phyloP scores from a whole-genome alignment of 495 filamentous ascomycete species.

The Xylaria sp. region DNA sequence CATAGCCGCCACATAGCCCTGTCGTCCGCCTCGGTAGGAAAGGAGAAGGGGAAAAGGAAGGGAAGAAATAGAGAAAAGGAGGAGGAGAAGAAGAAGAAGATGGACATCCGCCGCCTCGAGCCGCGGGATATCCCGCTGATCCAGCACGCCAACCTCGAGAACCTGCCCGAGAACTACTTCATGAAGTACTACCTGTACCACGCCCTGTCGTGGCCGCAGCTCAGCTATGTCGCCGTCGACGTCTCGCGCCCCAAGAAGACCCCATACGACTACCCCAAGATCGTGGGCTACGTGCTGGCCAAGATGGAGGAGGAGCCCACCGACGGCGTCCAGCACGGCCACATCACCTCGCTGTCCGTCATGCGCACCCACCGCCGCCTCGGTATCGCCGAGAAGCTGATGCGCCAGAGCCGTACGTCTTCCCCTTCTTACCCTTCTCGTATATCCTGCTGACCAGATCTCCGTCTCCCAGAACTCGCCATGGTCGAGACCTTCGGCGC shows the following conservation, averaged over 20 bases:
- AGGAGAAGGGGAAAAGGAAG: too few relatives aligned
- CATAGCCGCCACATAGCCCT: not conserved
- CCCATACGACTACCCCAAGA: slow-evolving; percentile 91
- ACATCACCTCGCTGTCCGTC: slow-evolving; percentile 93
- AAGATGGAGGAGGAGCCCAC: slow-evolving; percentile 99
- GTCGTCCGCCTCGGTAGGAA: not conserved
- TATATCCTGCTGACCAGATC: slow-evolving; percentile 24
- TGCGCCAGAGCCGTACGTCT: slow-evolving; percentile 90
- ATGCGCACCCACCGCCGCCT: slow-evolving; percentile 94
- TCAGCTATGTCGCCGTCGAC: slow-evolving; percentile 95
- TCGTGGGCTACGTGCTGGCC: slow-evolving; percentile 97
- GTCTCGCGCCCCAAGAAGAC: slow-evolving; percentile 74
- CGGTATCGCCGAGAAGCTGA: slow-evolving; percentile 94
- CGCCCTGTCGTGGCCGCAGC: slow-evolving; percentile 95
- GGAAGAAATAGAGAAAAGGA: slow-evolving; percentile 35
- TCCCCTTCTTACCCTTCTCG: not conserved
- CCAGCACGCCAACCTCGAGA: slow-evolving; percentile 98
- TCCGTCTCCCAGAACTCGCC: slow-evolving; percentile 70
- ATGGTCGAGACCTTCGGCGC: slow-evolving; percentile 95
- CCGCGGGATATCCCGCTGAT: slow-evolving; percentile 89
- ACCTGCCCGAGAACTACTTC: slow-evolving; percentile 99
- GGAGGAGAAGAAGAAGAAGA: slow-evolving; percentile 37
- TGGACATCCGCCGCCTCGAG: slow-evolving; percentile 81
- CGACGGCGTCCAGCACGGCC: slow-evolving; percentile 90
- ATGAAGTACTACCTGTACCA: slow-evolving; percentile 99